Percentiles rank a stretch among this genome's conserved stretches.
phyloP scores from a whole-genome alignment of 345 rosid genomes.

The Salix dunnii region DNA sequence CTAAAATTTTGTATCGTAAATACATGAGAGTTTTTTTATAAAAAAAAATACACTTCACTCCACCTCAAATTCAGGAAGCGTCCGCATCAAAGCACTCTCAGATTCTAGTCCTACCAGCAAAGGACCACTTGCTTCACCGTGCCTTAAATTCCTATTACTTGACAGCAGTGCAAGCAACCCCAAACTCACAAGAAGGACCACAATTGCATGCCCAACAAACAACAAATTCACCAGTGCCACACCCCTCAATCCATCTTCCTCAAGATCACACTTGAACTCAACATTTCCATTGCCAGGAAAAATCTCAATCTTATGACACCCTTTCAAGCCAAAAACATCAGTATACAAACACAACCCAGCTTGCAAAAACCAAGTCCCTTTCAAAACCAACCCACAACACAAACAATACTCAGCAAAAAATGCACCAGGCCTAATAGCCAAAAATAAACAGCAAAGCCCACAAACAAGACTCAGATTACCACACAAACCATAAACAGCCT shows the following conservation, averaged over 20 bases:
- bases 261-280: constrained; percentile 47
- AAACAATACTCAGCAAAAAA: constrained; percentile 49
- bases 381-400: constrained; percentile 46
- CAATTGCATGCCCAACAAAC: constrained; percentile 48
- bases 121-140: constrained; percentile 40
- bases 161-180: constrained; percentile 36
- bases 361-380: constrained; percentile 55
- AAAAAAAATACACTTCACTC: constrained; percentile 27
- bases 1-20: constrained; percentile 11
- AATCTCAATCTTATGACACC: constrained; percentile 35
- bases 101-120: constrained; percentile 40
- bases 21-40: background rate
- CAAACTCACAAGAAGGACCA: constrained; percentile 33
- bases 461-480: constrained; percentile 45
- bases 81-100: constrained; percentile 20
- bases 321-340: constrained; percentile 42
- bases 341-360: constrained; percentile 47
- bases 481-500: constrained; percentile 31
- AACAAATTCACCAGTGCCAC: constrained; percentile 50
- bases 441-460: constrained; percentile 44
- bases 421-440: constrained; percentile 44
- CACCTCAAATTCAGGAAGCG: constrained; percentile 37
- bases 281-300: constrained; percentile 25
- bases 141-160: constrained; percentile 30
- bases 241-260: constrained; percentile 52